phyloP scores from a whole-genome alignment of 2,329 filamentous ascomycete genomes.

The Plenodomus biglobosus region DNA sequence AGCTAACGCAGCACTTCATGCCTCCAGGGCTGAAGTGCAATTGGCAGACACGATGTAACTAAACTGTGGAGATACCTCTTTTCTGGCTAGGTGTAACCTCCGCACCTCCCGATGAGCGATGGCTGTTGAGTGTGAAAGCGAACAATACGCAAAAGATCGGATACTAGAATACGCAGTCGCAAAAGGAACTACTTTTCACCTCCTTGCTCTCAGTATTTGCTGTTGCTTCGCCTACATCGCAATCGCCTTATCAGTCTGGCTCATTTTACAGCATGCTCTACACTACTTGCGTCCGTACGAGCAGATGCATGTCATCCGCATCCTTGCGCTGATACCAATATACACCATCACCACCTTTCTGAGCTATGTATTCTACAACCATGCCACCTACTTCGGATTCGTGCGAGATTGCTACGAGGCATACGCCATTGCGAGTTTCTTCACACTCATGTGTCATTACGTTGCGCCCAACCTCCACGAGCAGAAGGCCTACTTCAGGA shows the following conservation, averaged over 20 bases:
- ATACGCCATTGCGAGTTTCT: constrained; percentile 85
- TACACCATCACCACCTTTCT: constrained; percentile 76
- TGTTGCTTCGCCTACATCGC: constrained; percentile 57
- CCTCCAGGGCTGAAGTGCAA: background rate
- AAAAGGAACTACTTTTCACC: constrained; percentile 59
- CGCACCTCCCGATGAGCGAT: background rate
- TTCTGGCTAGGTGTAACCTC: background rate
- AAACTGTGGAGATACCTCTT: background rate
- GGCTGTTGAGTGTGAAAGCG: background rate
- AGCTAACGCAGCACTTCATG: background rate
- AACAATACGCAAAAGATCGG: constrained; percentile 1
- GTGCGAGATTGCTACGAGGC: constrained; percentile 86
- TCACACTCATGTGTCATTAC: constrained; percentile 79
- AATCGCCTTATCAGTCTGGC: constrained; percentile 53
- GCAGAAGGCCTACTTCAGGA: constrained; percentile 80
- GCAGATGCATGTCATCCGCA: constrained; percentile 75
- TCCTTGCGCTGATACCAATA: constrained; percentile 84
- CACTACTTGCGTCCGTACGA: constrained; percentile 63
- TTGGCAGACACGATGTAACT: background rate
- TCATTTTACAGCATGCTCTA: constrained; percentile 60
- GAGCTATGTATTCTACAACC: constrained; percentile 71
- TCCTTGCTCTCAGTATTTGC: constrained; percentile 57
- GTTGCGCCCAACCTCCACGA: constrained; percentile 74
- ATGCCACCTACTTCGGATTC: constrained; percentile 79
- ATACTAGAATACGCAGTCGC: constrained; percentile 55